These are phyloP conservation scores for Umbelopsis isabellina DNA, from an alignment of 192 early-diverging fungal genomes.

Conservation along the genomic window DNA sequence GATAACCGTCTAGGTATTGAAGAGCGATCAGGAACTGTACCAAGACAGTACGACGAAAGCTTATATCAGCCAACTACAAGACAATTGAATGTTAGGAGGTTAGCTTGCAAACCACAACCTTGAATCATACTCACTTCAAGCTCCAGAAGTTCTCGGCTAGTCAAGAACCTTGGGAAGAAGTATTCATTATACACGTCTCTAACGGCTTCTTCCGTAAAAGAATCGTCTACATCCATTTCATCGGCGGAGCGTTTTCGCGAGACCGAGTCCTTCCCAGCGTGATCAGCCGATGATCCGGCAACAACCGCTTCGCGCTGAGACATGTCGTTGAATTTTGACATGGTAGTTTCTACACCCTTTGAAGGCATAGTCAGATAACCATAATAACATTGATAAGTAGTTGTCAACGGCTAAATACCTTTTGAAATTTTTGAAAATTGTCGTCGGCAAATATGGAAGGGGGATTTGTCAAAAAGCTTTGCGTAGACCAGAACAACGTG, in stretches of 20 bases:
- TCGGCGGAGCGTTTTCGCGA: slow-evolving; percentile 2
- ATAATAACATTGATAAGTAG: background rate
- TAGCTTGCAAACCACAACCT: background rate
- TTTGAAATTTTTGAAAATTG: slow-evolving; percentile 45
- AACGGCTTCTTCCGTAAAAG: slow-evolving; percentile 2
- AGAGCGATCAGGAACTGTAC: slow-evolving; percentile 88
- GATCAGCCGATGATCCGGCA: slow-evolving; percentile 21
- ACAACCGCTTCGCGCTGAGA: slow-evolving; percentile 25
- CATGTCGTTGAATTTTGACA: slow-evolving; percentile 28
- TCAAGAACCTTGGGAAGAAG: slow-evolving; percentile 81
- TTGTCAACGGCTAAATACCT: slow-evolving; percentile 28
- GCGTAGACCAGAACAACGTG: slow-evolving; percentile 79
- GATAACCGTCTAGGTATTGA: slow-evolving; percentile 68
- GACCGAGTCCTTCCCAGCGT: background rate
- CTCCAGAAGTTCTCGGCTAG: slow-evolving; percentile 68
- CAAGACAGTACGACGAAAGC: slow-evolving; percentile 85
- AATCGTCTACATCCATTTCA: slow-evolving; percentile 13
- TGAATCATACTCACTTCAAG: slow-evolving; percentile 60
- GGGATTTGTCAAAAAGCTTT: slow-evolving; percentile 77
- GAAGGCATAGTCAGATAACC: background rate
- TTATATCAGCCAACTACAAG: slow-evolving; percentile 72
- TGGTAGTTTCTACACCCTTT: slow-evolving; percentile 26
- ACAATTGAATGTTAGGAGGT: no score
- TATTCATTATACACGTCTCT: slow-evolving; percentile 33
- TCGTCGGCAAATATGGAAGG: slow-evolving; percentile 43